Conservation (phyloP, 108 stramenopile species). For the Cyclotella sp. region DNA sequence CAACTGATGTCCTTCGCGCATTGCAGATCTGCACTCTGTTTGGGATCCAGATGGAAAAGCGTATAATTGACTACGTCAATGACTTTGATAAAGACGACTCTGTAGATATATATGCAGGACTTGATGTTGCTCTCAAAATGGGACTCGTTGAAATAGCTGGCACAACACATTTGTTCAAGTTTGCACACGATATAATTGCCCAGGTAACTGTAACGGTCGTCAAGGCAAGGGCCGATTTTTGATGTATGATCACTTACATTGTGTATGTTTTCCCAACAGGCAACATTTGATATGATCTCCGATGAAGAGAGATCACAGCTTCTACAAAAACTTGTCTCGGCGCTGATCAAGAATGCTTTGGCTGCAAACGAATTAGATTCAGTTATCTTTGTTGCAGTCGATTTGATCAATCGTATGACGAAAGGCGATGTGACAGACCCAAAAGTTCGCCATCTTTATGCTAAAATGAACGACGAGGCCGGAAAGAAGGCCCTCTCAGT, state of each 20-base stretch:
- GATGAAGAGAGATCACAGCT: background rate
- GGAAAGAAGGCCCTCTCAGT: slow-evolving; percentile 10
- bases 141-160: slow-evolving; percentile 22
- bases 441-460: background rate
- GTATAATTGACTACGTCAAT: slow-evolving; percentile 11
- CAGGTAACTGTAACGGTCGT: background rate
- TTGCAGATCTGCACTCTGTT: slow-evolving; percentile 22
- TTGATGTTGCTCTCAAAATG: background rate
- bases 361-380: slow-evolving; percentile 10
- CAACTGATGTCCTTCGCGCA: slow-evolving; percentile 4
- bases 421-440: slow-evolving; percentile 5
- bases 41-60: slow-evolving; percentile 14
- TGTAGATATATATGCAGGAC: slow-evolving; percentile 14
- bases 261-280: background rate
- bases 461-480: background rate
- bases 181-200: slow-evolving; percentile 26
- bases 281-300: slow-evolving; percentile 10
- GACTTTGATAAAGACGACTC: slow-evolving; percentile 13
- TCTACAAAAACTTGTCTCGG: slow-evolving; percentile 12
- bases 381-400: slow-evolving; percentile 21
- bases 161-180: background rate
- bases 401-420: slow-evolving; percentile 22
- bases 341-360: slow-evolving; percentile 13
- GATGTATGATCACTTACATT: too few species aligned
- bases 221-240: too few species aligned